Percentiles rank a stretch among this genome's conserved stretches.
Evolutionary conservation across 768 basidiomycete species (phyloP).

Genomic region (Dacryopinax primogenitus): DNA sequence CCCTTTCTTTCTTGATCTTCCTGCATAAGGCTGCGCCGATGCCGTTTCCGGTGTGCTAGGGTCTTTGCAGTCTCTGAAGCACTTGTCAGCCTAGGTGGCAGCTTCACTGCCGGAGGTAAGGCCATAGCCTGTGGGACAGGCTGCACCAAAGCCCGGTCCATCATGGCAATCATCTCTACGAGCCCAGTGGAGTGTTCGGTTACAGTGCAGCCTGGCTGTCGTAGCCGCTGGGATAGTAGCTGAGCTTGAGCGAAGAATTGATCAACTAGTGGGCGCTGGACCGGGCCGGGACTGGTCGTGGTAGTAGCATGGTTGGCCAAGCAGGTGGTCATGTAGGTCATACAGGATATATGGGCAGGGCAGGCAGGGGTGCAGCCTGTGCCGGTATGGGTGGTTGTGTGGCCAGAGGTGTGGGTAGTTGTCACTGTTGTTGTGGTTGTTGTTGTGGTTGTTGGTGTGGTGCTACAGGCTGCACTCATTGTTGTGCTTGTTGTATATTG

Average conservation of each 20-base stretch:
- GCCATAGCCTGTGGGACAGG: not conserved
- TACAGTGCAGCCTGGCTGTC: not conserved
- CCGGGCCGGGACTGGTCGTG: not conserved
- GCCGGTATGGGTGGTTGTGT: no score
- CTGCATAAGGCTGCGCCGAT: not conserved
- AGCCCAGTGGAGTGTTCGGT: not conserved
- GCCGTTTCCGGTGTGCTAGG: not conserved
- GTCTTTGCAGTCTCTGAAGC: not conserved
- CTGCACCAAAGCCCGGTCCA: not conserved
- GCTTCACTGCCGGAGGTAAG: not conserved
- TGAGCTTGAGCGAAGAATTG: not conserved
- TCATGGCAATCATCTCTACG: not conserved
- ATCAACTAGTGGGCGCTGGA: not conserved
- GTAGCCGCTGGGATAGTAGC: not conserved
- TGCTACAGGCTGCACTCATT: no score
- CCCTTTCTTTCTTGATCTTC: no score
- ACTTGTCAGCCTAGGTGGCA: not conserved
- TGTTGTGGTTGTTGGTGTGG: no score
- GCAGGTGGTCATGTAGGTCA: no score
- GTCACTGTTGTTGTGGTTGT: no score
- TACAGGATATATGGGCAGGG: no score
- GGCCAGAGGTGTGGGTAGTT: no score
- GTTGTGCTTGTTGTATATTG: no score
- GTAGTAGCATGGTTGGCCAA: not conserved
- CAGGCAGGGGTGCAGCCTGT: no score